phyloP scores from a whole-genome alignment of 805 yeast genomes.

The Saturnispora quitensis region DNA sequence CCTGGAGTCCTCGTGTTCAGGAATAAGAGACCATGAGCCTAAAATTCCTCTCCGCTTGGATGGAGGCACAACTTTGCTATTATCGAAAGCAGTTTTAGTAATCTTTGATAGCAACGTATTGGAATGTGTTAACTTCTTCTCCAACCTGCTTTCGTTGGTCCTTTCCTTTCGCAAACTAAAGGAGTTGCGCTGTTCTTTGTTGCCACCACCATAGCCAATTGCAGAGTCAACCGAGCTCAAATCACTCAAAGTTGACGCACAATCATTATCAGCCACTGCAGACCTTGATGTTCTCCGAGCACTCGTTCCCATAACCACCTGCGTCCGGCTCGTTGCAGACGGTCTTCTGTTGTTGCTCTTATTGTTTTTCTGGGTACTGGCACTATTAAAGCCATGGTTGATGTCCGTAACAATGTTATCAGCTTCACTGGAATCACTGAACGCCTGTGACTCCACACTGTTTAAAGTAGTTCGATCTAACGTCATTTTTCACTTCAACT shows the following conservation, averaged over 20 bases:
- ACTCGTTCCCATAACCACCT: slow-evolving; percentile 1
- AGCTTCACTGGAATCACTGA: neutral
- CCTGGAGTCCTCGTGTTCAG: slow-evolving; percentile 69
- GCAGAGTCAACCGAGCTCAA: neutral
- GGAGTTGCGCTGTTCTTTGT: neutral
- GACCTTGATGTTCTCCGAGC: neutral
- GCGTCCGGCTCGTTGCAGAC: slow-evolving; percentile 3
- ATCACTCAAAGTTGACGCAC: neutral
- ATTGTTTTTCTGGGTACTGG: neutral
- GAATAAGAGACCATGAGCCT: slow-evolving; percentile 40
- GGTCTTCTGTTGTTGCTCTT: slow-evolving; percentile 5
- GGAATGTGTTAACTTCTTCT: slow-evolving; percentile 6
- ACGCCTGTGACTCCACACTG: neutral
- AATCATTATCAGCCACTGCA: neutral
- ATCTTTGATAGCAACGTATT: slow-evolving; percentile 10
- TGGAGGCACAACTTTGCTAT: slow-evolving; percentile 26
- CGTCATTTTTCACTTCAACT: neutral
- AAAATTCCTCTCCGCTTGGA: slow-evolving; percentile 51
- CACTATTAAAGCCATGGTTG: neutral
- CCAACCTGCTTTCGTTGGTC: neutral
- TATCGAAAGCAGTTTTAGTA: slow-evolving; percentile 20
- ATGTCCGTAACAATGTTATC: neutral
- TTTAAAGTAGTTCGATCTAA: neutral
- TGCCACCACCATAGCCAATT: neutral
- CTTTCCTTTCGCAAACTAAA: neutral